Conservation (phyloP, 768 basidiomycete species). For the Mycena metata region DNA sequence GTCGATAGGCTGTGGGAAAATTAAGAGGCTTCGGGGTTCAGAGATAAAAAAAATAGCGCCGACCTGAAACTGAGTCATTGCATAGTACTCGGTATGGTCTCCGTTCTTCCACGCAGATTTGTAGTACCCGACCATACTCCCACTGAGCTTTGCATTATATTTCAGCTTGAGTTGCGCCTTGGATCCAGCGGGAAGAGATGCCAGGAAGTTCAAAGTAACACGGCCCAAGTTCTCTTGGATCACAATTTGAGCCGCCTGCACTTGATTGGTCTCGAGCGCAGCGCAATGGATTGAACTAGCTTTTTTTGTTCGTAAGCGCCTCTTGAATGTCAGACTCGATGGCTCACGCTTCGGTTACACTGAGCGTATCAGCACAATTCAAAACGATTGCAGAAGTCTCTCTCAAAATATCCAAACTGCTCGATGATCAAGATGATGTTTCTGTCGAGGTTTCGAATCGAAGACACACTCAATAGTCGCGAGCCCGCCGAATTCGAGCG, state of each 20-base stretch:
- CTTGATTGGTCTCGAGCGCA: slow-evolving; percentile 62
- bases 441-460: background rate
- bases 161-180: slow-evolving; percentile 78
- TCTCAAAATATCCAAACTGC: slow-evolving; percentile 72
- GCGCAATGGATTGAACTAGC: slow-evolving; percentile 59
- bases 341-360: slow-evolving; percentile 62
- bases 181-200: slow-evolving; percentile 71
- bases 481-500: slow-evolving; percentile 81
- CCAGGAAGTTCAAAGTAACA: slow-evolving; percentile 69
- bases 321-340: background rate
- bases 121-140: slow-evolving; percentile 89
- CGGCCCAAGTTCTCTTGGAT: slow-evolving; percentile 77
- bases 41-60: slow-evolving; percentile 12
- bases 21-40: background rate
- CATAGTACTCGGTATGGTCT: slow-evolving; percentile 75
- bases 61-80: slow-evolving; percentile 93
- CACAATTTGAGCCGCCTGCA: slow-evolving; percentile 56
- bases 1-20: slow-evolving; percentile 74
- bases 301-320: background rate
- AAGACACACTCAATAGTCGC: slow-evolving; percentile 75
- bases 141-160: slow-evolving; percentile 77
- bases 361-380: slow-evolving; percentile 70
- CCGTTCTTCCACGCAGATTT: slow-evolving; percentile 73
- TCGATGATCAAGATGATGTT: background rate
- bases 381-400: slow-evolving; percentile 74